A percentile compares a stretch with the other conserved stretches of the same genome.
Conservation (phyloP, 441 rosid species). For the Raphanus hybrid region DNA sequence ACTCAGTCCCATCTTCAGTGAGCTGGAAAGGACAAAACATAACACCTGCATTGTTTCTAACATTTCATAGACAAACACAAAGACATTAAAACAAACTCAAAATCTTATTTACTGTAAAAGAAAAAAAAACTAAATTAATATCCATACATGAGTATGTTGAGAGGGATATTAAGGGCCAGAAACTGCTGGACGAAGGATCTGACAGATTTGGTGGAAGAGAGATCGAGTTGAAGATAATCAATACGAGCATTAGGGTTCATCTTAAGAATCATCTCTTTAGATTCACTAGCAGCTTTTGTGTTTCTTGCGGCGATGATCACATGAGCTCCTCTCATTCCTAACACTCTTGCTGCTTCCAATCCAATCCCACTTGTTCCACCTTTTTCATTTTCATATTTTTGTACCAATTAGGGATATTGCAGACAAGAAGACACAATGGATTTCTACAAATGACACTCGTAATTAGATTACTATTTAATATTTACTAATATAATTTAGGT, state of each 20-base stretch:
- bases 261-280: slow-evolving; percentile 52
- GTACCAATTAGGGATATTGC: not conserved
- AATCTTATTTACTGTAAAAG: not conserved
- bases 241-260: slow-evolving; percentile 49
- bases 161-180: slow-evolving; percentile 62
- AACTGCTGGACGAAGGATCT: slow-evolving; percentile 56
- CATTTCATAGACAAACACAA: slow-evolving; percentile 23
- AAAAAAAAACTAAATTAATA: not conserved
- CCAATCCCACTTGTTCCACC: slow-evolving; percentile 97
- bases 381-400: slow-evolving; percentile 34
- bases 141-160: slow-evolving; percentile 72
- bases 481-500: no score
- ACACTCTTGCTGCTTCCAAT: slow-evolving; percentile 82
- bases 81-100: not conserved
- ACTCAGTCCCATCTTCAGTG: slow-evolving; percentile 75
- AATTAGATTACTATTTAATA: no score
- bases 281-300: slow-evolving; percentile 68
- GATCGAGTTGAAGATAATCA: slow-evolving; percentile 65
- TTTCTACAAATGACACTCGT: no score
- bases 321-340: slow-evolving; percentile 69
- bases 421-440: not conserved
- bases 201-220: slow-evolving; percentile 66
- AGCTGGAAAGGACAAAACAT: slow-evolving; percentile 88
- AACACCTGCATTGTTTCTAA: slow-evolving; percentile 87
- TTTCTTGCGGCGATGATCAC: slow-evolving; percentile 89